Evolutionary conservation across 2,329 filamentous ascomycete genomes (phyloP).

Genomic region (Sporothrix sp.): DNA sequence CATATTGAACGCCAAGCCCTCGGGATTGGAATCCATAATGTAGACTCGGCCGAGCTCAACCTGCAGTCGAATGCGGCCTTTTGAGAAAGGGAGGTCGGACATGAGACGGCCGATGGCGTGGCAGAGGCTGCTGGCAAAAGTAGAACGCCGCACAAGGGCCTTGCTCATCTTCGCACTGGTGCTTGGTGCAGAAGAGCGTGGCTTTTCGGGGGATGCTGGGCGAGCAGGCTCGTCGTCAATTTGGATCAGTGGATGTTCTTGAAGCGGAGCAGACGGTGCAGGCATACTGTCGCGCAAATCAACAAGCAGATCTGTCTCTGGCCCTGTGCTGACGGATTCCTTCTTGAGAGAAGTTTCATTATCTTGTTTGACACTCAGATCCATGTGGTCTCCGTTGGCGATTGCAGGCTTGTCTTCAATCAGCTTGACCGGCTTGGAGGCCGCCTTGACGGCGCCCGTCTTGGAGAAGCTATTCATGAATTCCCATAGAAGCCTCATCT

Average conservation of each 20-base stretch:
- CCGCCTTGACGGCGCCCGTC: not conserved
- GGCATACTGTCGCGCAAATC: not conserved
- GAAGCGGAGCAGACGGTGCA: not conserved
- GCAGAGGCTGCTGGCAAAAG: constrained; percentile 8
- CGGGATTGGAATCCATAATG: constrained; percentile 16
- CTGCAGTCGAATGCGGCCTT: constrained; percentile 20
- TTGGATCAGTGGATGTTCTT: not conserved
- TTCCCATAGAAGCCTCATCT: constrained; percentile 14
- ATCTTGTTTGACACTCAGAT: not conserved
- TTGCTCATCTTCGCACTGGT: not conserved
- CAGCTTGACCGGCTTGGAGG: not conserved
- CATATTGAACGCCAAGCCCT: constrained; percentile 21
- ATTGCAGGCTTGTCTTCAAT: too few relatives aligned
- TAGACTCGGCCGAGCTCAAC: constrained; percentile 24
- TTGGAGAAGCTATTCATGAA: constrained; percentile 11
- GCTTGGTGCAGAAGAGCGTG: too few relatives aligned
- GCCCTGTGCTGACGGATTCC: too few relatives aligned
- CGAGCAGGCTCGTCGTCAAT: too few relatives aligned
- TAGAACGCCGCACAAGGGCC: constrained; percentile 7
- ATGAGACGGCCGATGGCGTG: constrained; percentile 14
- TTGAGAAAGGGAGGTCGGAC: constrained; percentile 16
- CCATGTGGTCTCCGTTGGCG: not conserved
- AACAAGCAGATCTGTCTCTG: too few relatives aligned
- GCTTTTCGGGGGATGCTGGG: too few relatives aligned
- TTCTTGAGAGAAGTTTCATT: too few relatives aligned